phyloP scores from a whole-genome alignment of 768 basidiomycete genomes.

The Hericium erinaceus region DNA sequence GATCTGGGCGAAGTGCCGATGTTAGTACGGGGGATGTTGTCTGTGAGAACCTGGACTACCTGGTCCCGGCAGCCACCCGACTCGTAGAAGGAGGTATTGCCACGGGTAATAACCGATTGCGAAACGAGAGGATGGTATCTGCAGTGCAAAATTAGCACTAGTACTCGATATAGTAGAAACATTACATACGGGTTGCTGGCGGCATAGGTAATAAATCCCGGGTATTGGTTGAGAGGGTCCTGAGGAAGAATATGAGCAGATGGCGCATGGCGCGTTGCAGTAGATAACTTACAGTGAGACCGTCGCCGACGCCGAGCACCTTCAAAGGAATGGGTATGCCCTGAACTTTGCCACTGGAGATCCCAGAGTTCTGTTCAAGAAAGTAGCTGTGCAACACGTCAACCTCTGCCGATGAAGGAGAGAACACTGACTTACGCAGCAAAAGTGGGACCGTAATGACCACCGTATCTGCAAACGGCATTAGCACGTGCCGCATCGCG shows the following conservation, averaged over 20 bases:
- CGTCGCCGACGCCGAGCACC: constrained; percentile 54
- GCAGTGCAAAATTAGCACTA: neutral
- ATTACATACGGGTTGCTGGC: constrained; percentile 30
- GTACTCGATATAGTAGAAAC: neutral
- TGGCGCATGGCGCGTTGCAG: neutral
- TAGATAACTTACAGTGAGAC: constrained; percentile 37
- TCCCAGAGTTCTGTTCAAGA: constrained; percentile 49
- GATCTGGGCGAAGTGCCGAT: constrained; percentile 28
- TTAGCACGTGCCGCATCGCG: neutral
- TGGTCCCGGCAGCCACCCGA: constrained; percentile 41
- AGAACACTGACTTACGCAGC: constrained; percentile 18
- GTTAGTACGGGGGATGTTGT: no score
- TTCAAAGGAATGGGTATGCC: constrained; percentile 50
- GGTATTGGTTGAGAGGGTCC: constrained; percentile 40
- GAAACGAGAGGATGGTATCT: constrained; percentile 42
- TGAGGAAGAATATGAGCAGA: constrained; percentile 12
- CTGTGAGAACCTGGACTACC: constrained; percentile 19
- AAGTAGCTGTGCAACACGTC: constrained; percentile 28
- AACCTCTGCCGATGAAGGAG: neutral
- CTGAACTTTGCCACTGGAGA: constrained; percentile 33
- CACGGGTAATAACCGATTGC: constrained; percentile 28
- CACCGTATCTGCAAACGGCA: constrained; percentile 16
- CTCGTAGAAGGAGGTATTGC: constrained; percentile 33
- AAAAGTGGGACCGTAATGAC: constrained; percentile 31
- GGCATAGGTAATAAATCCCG: constrained; percentile 49